These are phyloP conservation scores for Pezicula radicicola DNA, from an alignment of 2,329 filamentous ascomycete species.

Conservation along the genomic window DNA sequence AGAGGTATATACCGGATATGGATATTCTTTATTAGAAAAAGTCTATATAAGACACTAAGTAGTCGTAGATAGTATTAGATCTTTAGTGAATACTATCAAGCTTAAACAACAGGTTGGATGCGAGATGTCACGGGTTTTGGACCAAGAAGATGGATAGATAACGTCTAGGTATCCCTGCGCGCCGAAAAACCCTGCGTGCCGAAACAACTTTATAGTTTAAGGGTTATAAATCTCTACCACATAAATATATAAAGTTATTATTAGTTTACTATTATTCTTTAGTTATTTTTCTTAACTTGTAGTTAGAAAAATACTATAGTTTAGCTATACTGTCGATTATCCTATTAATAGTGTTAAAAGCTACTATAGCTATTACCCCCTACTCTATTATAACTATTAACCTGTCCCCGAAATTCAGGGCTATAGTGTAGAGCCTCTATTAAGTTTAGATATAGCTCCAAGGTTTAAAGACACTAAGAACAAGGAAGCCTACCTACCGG, in stretches of 20 bases:
- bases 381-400: conserved; percentile 10
- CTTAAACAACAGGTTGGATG: too few relatives aligned
- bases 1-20: too few relatives aligned
- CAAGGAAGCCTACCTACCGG: conserved; percentile 10
- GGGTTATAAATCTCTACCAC: neutral
- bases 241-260: conserved; percentile 3
- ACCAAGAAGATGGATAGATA: too few relatives aligned
- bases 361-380: conserved; percentile 6
- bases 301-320: too few relatives aligned
- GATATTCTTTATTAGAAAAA: too few relatives aligned
- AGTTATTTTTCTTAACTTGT: neutral
- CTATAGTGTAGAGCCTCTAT: conserved; percentile 6
- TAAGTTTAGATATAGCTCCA: neutral
- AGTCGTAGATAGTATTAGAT: too few relatives aligned
- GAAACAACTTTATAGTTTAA: neutral
- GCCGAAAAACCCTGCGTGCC: too few relatives aligned
- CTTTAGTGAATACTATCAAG: too few relatives aligned
- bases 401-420: conserved; percentile 6
- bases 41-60: too few relatives aligned
- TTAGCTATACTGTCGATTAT: conserved; percentile 8
- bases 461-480: conserved; percentile 1
- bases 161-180: neutral
- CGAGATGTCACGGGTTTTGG: too few relatives aligned
- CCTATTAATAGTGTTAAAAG: conserved; percentile 7
- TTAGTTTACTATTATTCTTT: conserved; percentile 2